These are phyloP conservation scores for Phytophthora sp. DNA, from an alignment of 352 stramenopile species.

Conservation along the genomic window DNA sequence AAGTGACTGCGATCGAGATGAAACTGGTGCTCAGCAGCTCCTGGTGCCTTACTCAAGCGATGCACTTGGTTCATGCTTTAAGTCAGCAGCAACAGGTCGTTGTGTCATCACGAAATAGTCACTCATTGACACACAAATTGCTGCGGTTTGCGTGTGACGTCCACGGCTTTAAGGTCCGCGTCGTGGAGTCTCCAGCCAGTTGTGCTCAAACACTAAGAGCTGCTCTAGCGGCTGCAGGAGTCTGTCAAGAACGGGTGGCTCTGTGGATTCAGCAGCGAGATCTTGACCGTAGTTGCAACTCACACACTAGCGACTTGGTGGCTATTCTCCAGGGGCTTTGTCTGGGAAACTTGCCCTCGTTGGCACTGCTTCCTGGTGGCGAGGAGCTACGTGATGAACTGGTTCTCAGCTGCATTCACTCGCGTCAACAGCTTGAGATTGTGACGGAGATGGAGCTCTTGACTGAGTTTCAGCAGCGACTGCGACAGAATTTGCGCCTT, in stretches of 20 bases:
- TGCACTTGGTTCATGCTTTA: constrained; percentile 49
- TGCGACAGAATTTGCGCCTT: constrained; percentile 53
- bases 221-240: constrained; percentile 30
- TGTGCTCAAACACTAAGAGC: background rate
- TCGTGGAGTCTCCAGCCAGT: background rate
- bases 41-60: constrained; percentile 38
- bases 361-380: constrained; percentile 39
- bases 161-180: constrained; percentile 43
- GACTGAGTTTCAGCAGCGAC: constrained; percentile 34
- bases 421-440: constrained; percentile 37
- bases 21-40: constrained; percentile 43
- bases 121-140: constrained; percentile 28
- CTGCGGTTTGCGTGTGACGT: constrained; percentile 48
- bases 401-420: constrained; percentile 43
- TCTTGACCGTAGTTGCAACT: constrained; percentile 2
- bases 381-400: constrained; percentile 44
- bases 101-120: constrained; percentile 21
- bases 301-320: constrained; percentile 14
- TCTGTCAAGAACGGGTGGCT: constrained; percentile 45
- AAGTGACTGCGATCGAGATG: constrained; percentile 19
- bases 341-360: constrained; percentile 39
- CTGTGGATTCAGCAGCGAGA: constrained; percentile 38
- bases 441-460: constrained; percentile 42
- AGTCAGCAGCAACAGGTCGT: constrained; percentile 34
- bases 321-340: constrained; percentile 45